These are phyloP conservation scores for Artemisia tridentata DNA, from an alignment of 129 eudicot genomes.

Conservation along the genomic window DNA sequence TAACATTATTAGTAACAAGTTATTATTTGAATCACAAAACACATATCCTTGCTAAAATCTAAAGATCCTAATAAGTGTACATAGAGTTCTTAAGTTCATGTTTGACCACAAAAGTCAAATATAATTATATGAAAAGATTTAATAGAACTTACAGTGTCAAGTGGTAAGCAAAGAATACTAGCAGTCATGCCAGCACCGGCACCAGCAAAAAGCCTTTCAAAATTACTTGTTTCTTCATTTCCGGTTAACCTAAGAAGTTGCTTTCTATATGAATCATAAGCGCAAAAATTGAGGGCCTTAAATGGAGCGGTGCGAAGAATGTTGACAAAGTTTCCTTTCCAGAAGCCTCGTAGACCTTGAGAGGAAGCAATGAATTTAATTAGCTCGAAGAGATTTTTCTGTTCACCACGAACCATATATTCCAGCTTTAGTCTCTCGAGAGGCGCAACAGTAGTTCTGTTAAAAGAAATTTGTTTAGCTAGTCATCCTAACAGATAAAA, in stretches of 20 bases:
- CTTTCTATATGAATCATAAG: conserved; percentile 76
- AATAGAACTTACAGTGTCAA: conserved; percentile 77
- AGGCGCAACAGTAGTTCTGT: conserved; percentile 88
- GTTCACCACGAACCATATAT: conserved; percentile 76
- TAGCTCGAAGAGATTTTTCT: conserved; percentile 54
- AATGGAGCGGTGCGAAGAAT: conserved; percentile 94
- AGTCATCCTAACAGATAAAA: too few species aligned
- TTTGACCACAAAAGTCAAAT: conserved; percentile 1
- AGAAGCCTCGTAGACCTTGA: conserved; percentile 85
- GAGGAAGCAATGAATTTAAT: conserved; percentile 58
- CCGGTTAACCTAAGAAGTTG: conserved; percentile 62
- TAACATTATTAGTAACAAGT: too few species aligned
- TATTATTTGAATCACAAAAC: too few species aligned
- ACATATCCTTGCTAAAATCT: conserved; percentile 8
- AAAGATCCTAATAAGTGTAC: neutral
- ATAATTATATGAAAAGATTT: too few species aligned
- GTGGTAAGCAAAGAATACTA: conserved; percentile 80
- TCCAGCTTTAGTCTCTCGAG: conserved; percentile 92
- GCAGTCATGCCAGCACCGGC: conserved; percentile 97
- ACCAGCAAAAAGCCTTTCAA: conserved; percentile 79
- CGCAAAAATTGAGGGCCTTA: conserved; percentile 85
- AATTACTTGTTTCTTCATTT: conserved; percentile 66
- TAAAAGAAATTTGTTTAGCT: conserved; percentile 15
- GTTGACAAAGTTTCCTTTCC: conserved; percentile 88
- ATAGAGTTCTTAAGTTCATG: neutral